Base-by-base conservation (phyloP, 2,329 filamentous ascomycete species). In the Mariannaea elegans region DNA sequence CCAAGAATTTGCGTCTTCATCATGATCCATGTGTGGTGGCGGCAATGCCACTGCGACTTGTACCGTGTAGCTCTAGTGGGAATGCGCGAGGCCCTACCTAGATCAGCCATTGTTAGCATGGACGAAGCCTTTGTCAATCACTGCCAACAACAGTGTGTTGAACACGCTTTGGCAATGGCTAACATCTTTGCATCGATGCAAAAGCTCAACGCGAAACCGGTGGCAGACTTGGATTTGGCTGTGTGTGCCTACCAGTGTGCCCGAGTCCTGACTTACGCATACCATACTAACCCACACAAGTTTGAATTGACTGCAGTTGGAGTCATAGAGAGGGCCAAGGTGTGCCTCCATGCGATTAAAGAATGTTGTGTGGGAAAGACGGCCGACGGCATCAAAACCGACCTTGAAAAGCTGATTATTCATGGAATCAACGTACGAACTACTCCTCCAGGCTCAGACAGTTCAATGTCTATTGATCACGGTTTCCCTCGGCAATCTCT, bases 11-110 rank as follows among this genome's bases (percentile, higher is more conserved):
- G 83, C 60, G 82, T 84, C 39, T 87, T 84, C 59, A 76, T 86
- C 66, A 86, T 86, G 83, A 86, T 86, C 9, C 84, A 87, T 62
- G 77, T 87, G 8, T 84, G 81, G 82, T 86, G 83, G 83, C 77
- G 82, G 24, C 84, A 86, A 61, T 87, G 84, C 57, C 80, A 86
- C 64, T 83, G 83, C 63, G 84, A 87, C 65, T 74, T 87, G 3
- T 86, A 85, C 62, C 81, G 84, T 1, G 75, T 86, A 7, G 82
- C 80, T 2, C 75, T 87, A 7, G 76, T 77, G 0, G 83, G 83
- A 1, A 76, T 86, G 31, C 80, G 81, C 18, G 84, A 86, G 34
- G 81, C 83, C 0, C 72, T 86, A 0, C 77, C 83, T 2, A 76
- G 76, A 7, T 69, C 76, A 0, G 75, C 76, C 12, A 72, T 85